phyloP scores from a whole-genome alignment of 2,329 filamentous ascomycete genomes.

The Xylaria sp. region DNA sequence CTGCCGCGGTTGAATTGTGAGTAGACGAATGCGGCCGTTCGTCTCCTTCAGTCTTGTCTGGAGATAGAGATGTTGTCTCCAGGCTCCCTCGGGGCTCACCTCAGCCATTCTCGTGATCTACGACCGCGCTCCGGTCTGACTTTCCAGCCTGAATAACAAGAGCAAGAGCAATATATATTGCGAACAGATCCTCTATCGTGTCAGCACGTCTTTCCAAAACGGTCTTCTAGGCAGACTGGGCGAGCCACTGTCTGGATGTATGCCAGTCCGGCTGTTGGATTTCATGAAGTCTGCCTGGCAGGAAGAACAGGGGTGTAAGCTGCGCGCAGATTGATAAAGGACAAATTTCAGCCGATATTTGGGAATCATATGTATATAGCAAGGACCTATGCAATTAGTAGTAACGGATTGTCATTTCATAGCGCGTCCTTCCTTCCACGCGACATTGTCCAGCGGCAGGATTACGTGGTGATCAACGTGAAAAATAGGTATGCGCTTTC shows the following conservation, averaged over 20 bases:
- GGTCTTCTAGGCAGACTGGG: background rate
- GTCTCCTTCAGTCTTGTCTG: conserved; percentile 40
- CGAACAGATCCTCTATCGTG: background rate
- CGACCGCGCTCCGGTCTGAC: background rate
- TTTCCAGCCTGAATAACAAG: background rate
- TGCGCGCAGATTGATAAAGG: background rate
- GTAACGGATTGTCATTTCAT: too few relatives aligned
- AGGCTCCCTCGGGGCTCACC: conserved; percentile 15
- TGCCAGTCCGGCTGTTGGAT: background rate
- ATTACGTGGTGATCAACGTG: background rate
- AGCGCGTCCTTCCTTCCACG: background rate
- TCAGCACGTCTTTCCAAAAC: background rate
- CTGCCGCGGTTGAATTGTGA: conserved; percentile 42
- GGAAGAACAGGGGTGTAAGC: background rate
- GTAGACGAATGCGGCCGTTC: conserved; percentile 42
- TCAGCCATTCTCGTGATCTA: conserved; percentile 22
- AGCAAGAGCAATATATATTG: conserved; percentile 1
- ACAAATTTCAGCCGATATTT: conserved; percentile 5
- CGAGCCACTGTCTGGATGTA: background rate
- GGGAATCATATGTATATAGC: background rate
- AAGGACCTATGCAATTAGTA: background rate
- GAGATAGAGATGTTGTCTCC: conserved; percentile 43
- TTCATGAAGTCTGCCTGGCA: conserved; percentile 7
- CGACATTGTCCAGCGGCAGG: background rate
- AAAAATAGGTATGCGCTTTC: background rate